Evolutionary conservation across 306 rosid species (phyloP).

Genomic region (Lotus japonicus): DNA sequence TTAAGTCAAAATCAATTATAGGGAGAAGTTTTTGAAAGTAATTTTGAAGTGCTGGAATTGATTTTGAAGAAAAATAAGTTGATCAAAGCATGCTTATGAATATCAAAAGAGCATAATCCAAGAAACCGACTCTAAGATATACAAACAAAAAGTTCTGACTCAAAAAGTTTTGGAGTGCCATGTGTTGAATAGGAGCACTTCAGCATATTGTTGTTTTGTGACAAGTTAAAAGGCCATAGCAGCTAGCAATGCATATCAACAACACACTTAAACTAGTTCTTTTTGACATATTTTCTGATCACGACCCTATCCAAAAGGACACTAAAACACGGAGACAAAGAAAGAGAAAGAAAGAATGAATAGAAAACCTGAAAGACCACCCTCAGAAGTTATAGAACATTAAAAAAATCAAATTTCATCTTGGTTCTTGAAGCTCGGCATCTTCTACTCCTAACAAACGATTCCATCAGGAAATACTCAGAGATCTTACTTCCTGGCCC

Average conservation of each 20-base stretch:
- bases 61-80: too few relatives aligned
- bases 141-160: not conserved
- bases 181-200: not conserved
- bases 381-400: conserved; percentile 1
- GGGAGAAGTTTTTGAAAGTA: too few relatives aligned
- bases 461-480: conserved; percentile 20
- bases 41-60: too few relatives aligned
- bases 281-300: not conserved
- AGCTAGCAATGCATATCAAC: not conserved
- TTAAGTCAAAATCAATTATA: too few relatives aligned
- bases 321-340: not conserved
- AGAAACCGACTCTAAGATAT: not conserved
- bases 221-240: not conserved
- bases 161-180: not conserved
- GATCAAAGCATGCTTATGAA: too few relatives aligned
- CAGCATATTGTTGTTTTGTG: not conserved
- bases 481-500: conserved; percentile 35
- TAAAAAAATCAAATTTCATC: conserved; percentile 42
- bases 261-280: not conserved
- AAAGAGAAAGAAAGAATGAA: not conserved
- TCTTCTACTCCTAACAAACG: conserved; percentile 52
- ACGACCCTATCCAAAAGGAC: not conserved
- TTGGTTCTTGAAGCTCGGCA: conserved; percentile 65
- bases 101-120: too few relatives aligned
- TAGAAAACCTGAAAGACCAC: not conserved